Percentiles rank a stretch among this genome's conserved stretches.
Evolutionary conservation across 768 basidiomycete species (phyloP).

Genomic region (Auricularia auricula-judae): DNA sequence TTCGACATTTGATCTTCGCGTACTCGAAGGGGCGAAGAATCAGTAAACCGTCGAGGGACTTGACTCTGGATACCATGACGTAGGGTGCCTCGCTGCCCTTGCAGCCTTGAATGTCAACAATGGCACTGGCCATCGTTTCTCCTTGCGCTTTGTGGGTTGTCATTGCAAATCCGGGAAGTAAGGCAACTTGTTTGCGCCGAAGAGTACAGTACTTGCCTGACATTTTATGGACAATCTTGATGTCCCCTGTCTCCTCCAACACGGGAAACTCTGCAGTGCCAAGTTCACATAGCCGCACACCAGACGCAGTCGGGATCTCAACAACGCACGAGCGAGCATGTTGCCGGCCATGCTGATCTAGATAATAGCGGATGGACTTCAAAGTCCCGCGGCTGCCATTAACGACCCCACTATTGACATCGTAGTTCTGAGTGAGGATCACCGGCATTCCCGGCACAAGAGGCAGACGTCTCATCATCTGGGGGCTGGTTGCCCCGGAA

Average conservation of each 20-base stretch:
- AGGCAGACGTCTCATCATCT: neutral
- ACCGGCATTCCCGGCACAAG: constrained; percentile 1
- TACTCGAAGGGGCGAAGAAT: constrained; percentile 20
- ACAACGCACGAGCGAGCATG: constrained; percentile 18
- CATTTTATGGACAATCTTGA: constrained; percentile 16
- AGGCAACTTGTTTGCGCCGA: constrained; percentile 23
- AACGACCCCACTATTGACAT: constrained; percentile 25
- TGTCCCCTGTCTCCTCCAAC: constrained; percentile 13
- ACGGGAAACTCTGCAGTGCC: constrained; percentile 11
- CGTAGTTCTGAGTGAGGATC: constrained; percentile 21
- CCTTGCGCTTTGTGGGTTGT: constrained; percentile 33
- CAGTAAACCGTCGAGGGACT: constrained; percentile 18
- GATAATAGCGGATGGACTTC: constrained; percentile 13
- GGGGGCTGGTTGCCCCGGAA: neutral
- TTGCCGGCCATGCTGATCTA: constrained; percentile 9
- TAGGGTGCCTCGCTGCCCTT: constrained; percentile 26
- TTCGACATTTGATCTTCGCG: constrained; percentile 5
- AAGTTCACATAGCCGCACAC: constrained; percentile 11
- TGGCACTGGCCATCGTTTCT: constrained; percentile 18
- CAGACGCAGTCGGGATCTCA: constrained; percentile 5
- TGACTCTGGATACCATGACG: constrained; percentile 30
- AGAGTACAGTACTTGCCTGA: constrained; percentile 11
- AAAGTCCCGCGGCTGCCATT: constrained; percentile 24
- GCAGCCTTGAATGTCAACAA: constrained; percentile 24
- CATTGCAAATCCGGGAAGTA: constrained; percentile 28